Conservation (phyloP, 192 early-diverging fungal species). For the Umbelopsis ramanniana region DNA sequence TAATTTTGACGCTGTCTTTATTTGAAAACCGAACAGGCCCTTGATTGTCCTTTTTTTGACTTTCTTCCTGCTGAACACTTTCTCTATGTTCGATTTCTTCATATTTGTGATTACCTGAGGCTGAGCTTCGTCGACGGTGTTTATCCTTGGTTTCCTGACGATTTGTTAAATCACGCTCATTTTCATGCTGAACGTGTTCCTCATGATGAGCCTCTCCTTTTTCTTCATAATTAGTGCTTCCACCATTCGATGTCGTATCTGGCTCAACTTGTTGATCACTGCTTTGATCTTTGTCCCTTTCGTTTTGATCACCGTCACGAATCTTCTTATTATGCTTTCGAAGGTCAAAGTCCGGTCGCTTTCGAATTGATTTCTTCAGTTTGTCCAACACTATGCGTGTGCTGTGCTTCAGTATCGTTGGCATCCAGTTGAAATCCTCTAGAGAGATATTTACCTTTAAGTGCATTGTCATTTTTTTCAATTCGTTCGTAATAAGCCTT, state of each 20-base stretch:
- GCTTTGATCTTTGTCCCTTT: not conserved
- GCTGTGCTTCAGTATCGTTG: too few relatives aligned
- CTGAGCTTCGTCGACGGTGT: too few relatives aligned
- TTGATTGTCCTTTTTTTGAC: not conserved
- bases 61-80: not conserved
- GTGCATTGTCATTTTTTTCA: constrained; percentile 33
- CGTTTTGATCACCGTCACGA: not conserved
- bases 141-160: too few relatives aligned
- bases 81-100: not conserved
- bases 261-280: not conserved
- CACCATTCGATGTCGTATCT: not conserved
- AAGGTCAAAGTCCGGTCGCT: constrained; percentile 1
- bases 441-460: constrained; percentile 9
- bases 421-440: too few relatives aligned
- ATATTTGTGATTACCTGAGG: not conserved
- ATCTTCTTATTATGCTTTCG: not conserved
- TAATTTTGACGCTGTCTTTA: not conserved
- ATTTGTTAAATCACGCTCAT: not conserved
- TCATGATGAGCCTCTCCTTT: not conserved
- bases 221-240: not conserved
- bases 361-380: constrained; percentile 24
- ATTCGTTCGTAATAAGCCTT: constrained; percentile 44
- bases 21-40: not conserved
- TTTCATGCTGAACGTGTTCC: not conserved
- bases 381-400: constrained; percentile 23